These are phyloP conservation scores for Auxenochlorella pyrenoidosa DNA, from an alignment of 139 green algal genomes.

Conservation along the genomic window DNA sequence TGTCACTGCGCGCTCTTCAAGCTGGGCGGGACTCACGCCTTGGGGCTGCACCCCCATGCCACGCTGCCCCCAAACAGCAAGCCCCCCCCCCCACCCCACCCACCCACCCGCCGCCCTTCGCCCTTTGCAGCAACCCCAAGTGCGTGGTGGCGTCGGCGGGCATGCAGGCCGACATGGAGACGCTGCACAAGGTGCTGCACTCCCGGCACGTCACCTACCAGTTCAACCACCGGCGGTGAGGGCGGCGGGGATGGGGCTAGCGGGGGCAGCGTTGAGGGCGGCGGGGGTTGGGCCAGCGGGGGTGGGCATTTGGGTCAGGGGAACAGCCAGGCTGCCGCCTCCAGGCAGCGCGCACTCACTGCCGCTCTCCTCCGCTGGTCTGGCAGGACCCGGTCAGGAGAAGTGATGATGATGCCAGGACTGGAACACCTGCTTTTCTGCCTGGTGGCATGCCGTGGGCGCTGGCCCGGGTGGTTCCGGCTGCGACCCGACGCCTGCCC, in stretches of 20 bases:
- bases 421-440: background rate
- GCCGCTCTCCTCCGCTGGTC: no score
- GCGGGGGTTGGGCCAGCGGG: no score
- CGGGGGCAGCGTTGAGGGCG: no score
- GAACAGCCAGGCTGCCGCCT: no score
- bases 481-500: no score
- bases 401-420: no score
- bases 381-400: no score
- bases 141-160: conserved; percentile 89
- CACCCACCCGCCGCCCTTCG: background rate
- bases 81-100: background rate
- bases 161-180: conserved; percentile 90
- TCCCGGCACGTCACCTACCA: conserved; percentile 84
- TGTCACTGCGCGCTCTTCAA: no score
- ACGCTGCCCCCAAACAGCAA: background rate
- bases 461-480: no score
- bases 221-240: conserved; percentile 87
- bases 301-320: no score
- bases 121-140: conserved; percentile 74
- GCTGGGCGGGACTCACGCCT: no score
- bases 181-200: conserved; percentile 94
- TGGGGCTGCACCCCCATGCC: background rate
- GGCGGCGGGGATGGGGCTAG: background rate
- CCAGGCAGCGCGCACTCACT: no score
- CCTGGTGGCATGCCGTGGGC: background rate